phyloP scores from a whole-genome alignment of 306 rosid species.

The Lagenaria siceraria region DNA sequence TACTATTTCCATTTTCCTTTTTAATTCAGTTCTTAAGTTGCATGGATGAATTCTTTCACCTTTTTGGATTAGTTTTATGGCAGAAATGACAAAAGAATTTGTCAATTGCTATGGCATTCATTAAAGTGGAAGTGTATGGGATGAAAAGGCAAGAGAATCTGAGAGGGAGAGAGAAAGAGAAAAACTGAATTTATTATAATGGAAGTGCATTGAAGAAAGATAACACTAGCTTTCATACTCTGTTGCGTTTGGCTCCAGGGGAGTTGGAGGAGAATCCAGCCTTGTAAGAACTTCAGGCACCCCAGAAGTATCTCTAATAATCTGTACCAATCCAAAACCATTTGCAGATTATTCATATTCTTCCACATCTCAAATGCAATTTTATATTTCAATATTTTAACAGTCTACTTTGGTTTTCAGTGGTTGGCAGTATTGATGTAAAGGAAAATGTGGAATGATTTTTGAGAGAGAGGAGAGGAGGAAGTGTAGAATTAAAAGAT shows the following conservation, averaged over 20 bases:
- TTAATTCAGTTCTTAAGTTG: not conserved
- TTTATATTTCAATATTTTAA: not conserved
- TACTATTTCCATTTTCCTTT: not conserved
- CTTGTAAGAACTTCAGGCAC: constrained; percentile 90
- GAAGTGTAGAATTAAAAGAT: not conserved
- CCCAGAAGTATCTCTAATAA: constrained; percentile 73
- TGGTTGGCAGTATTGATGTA: not conserved
- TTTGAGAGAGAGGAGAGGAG: not conserved
- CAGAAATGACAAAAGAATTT: not conserved
- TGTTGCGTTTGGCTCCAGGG: constrained; percentile 26
- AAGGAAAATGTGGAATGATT: not conserved
- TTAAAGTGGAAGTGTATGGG: not conserved
- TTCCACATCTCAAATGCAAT: not conserved
- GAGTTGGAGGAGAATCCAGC: constrained; percentile 40
- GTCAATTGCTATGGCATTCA: not conserved
- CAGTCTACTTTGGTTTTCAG: not conserved
- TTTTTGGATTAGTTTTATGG: not conserved
- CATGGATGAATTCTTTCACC: not conserved
- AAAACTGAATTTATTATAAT: not conserved
- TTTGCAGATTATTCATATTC: constrained; percentile 11
- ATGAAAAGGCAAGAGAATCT: not conserved
- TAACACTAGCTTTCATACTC: constrained; percentile 68
- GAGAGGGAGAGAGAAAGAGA: not conserved
- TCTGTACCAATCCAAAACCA: constrained; percentile 41
- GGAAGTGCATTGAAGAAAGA: constrained; percentile 3